Evolutionary conservation across 2,329 filamentous ascomycete genomes (phyloP), one percentile per base, ranked within the genome.

Genomic region (Cercospora berteroae): DNA sequence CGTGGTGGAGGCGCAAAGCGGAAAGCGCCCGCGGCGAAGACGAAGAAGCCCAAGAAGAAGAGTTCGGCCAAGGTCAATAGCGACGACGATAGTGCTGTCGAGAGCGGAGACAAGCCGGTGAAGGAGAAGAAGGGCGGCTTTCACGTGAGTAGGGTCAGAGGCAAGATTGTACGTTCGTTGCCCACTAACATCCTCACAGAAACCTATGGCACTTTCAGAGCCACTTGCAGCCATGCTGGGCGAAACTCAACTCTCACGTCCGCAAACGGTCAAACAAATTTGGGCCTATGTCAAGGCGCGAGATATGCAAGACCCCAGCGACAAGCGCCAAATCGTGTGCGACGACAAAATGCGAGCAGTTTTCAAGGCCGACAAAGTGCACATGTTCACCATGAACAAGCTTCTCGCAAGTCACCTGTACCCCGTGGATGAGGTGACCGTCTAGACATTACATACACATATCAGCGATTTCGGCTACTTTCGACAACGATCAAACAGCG

Each of bases 321-420:
- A 99, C 82, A 94, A 94, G 79, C 91, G 95, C 23, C 93, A 97
- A 73, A 99, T 99, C 70, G 83, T 88, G 29, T 99, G 95, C 81
- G 95, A 99, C 80, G 92, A 96, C 25, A 89, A 88, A 73, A 90
- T 99, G 90, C 89, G 92, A 68, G 90, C 91, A 6, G 91, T 99
- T 7, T 99, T 99, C 83, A 96, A 96, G 79, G 87, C 91, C 76
- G 88, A 93, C 75, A 91, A 87, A 75, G 91, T 99, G 60, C 93
- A 98, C 80, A 99, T 99, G 95, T 99, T 99, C 80, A 94, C 93
- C 73, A 98, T 99, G 94, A 98, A 97, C 84, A 97, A 97, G 83
- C 87, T 97, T 16, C 88, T 98, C 10, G 93, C 92, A 70, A 89
- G 90, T 77, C 94, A 98, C 76, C 84, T 98, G 44, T 97, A 96